Evolutionary conservation across 441 rosid species (phyloP).

Genomic region (Populus tomentosa): DNA sequence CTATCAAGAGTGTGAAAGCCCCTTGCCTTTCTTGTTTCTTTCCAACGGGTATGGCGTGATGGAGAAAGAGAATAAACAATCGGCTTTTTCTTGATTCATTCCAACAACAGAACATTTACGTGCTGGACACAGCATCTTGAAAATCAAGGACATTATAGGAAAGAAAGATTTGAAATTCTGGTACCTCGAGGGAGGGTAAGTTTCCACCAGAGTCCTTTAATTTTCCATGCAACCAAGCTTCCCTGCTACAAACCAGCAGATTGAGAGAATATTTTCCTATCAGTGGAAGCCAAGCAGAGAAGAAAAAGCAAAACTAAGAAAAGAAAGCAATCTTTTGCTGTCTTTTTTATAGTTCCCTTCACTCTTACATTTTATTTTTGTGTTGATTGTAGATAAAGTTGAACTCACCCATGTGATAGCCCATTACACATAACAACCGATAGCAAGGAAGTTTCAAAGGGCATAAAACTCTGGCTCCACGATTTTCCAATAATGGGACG

Average conservation of each 20-base stretch:
- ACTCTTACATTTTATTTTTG: slow-evolving; percentile 22
- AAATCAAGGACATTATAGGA: slow-evolving; percentile 29
- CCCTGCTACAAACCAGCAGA: slow-evolving; percentile 62
- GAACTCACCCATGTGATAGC: slow-evolving; percentile 45
- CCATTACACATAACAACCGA: slow-evolving; percentile 34
- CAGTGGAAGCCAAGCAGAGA: slow-evolving; percentile 56
- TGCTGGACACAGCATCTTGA: not conserved
- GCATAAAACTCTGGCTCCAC: slow-evolving; percentile 33
- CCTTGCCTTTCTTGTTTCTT: slow-evolving; percentile 35
- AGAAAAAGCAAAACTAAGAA: slow-evolving; percentile 21
- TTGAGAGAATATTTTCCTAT: slow-evolving; percentile 37
- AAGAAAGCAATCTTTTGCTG: slow-evolving; percentile 39
- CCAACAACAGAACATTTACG: not conserved
- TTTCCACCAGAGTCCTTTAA: slow-evolving; percentile 53
- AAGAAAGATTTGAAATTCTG: slow-evolving; percentile 21
- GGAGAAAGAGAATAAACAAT: slow-evolving; percentile 23
- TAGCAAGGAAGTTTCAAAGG: slow-evolving; percentile 31
- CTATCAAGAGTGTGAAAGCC: slow-evolving; percentile 27
- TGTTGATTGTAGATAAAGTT: slow-evolving; percentile 30
- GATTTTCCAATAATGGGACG: slow-evolving; percentile 43
- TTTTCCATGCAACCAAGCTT: slow-evolving; percentile 83
- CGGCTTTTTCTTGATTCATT: slow-evolving; percentile 13
- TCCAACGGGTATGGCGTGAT: slow-evolving; percentile 30
- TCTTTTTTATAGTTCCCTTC: slow-evolving; percentile 27
- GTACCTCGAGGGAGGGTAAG: slow-evolving; percentile 71